Evolutionary conservation across 768 basidiomycete species (phyloP).

Genomic region (Mycena alexandri): DNA sequence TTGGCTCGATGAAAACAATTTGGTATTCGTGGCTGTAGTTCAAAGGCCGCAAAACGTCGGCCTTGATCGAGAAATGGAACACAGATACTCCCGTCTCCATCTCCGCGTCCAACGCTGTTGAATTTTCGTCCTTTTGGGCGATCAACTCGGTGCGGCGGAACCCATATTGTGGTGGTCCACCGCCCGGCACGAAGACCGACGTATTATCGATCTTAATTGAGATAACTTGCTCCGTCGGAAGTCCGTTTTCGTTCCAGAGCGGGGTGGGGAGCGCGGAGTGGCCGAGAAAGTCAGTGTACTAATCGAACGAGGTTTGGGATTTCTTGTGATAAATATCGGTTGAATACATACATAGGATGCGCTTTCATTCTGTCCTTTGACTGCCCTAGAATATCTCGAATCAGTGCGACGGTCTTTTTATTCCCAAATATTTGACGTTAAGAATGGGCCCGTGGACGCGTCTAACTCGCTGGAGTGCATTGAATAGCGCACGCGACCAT

Average conservation of each 20-base stretch:
- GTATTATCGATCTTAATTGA: constrained; percentile 68
- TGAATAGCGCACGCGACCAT: constrained; percentile 65
- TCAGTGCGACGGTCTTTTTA: neutral
- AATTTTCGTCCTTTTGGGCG: constrained; percentile 57
- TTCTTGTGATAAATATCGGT: neutral
- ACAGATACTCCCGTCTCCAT: constrained; percentile 60
- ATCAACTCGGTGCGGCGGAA: constrained; percentile 74
- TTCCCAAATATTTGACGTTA: constrained; percentile 60
- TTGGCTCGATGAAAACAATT: constrained; percentile 72
- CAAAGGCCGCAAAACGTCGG: constrained; percentile 56
- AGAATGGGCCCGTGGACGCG: constrained; percentile 61
- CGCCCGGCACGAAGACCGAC: constrained; percentile 68
- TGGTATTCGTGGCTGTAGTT: constrained; percentile 74
- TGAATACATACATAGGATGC: constrained; percentile 61
- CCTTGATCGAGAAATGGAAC: constrained; percentile 65
- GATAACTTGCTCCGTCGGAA: constrained; percentile 62
- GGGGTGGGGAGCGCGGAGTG: constrained; percentile 57
- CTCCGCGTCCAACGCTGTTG: constrained; percentile 50
- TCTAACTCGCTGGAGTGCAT: constrained; percentile 60
- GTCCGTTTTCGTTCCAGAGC: constrained; percentile 56
- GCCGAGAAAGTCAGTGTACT: constrained; percentile 63
- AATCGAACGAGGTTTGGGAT: constrained; percentile 6
- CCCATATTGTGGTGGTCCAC: constrained; percentile 61
- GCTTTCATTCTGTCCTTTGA: constrained; percentile 63
- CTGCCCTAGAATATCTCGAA: constrained; percentile 52